phyloP scores from a whole-genome alignment of 2,329 filamentous ascomycete genomes.

The Ilyonectria robusta region DNA sequence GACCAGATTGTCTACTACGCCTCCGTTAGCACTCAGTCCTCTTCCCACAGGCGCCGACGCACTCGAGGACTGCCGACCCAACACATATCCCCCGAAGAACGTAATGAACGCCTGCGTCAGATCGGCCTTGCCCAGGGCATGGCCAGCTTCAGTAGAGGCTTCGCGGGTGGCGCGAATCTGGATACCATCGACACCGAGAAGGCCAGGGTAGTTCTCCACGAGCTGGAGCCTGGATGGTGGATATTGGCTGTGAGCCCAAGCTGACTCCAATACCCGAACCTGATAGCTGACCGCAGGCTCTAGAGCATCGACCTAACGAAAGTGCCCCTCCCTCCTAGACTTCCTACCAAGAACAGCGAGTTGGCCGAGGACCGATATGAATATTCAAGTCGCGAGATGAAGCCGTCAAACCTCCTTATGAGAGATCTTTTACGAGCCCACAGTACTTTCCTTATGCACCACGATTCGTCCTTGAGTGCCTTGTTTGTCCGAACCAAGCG shows the following conservation, averaged over 20 bases:
- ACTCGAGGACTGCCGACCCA: slow-evolving; percentile 59
- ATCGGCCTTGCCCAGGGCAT: slow-evolving; percentile 97
- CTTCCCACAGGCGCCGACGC: slow-evolving; percentile 59
- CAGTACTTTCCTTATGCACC: slow-evolving; percentile 87
- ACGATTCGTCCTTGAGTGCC: slow-evolving; percentile 80
- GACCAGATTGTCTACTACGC: slow-evolving; percentile 96
- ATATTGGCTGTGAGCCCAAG: slow-evolving; percentile 80
- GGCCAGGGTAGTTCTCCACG: slow-evolving; percentile 85
- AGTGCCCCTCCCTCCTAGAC: slow-evolving; percentile 71
- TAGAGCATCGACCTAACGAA: slow-evolving; percentile 81
- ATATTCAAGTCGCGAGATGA: slow-evolving; percentile 92
- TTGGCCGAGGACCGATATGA: slow-evolving; percentile 69
- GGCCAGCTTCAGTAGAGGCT: slow-evolving; percentile 91
- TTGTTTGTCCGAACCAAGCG: slow-evolving; percentile 77
- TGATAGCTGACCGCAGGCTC: slow-evolving; percentile 22
- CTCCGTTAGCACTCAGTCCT: slow-evolving; percentile 66
- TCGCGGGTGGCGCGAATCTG: slow-evolving; percentile 82
- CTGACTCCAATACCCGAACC: not conserved
- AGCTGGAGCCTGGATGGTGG: slow-evolving; percentile 96
- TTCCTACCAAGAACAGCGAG: slow-evolving; percentile 59
- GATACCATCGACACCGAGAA: slow-evolving; percentile 94
- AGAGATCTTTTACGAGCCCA: slow-evolving; percentile 89
- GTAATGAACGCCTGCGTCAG: slow-evolving; percentile 90
- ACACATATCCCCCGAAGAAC: slow-evolving; percentile 71
- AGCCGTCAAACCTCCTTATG: slow-evolving; percentile 82